These are phyloP conservation scores for Monosporascus sp. DNA, from an alignment of 2,329 filamentous ascomycete genomes.

Conservation along the genomic window DNA sequence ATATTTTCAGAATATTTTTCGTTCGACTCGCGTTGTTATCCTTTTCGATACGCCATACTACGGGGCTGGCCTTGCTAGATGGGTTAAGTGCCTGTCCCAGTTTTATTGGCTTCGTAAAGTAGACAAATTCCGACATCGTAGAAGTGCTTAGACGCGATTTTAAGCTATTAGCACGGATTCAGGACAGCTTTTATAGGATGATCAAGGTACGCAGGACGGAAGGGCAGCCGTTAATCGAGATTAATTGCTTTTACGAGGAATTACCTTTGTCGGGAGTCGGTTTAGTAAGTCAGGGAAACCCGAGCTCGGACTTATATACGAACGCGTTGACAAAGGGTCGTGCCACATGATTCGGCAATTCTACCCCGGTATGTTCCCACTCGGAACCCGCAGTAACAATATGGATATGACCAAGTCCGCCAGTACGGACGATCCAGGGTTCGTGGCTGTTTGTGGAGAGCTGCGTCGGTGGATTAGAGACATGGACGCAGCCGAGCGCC, in stretches of 20 bases:
- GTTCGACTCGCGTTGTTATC: slow-evolving; percentile 23
- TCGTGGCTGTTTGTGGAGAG: slow-evolving; percentile 16
- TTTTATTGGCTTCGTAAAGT: slow-evolving; percentile 22
- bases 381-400: slow-evolving; percentile 23
- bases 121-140: slow-evolving; percentile 16
- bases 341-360: slow-evolving; percentile 23
- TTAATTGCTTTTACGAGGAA: slow-evolving; percentile 24
- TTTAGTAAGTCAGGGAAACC: slow-evolving; percentile 6
- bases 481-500: not conserved
- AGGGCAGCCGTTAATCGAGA: slow-evolving; percentile 15
- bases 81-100: slow-evolving; percentile 21
- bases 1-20: slow-evolving; percentile 19
- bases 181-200: slow-evolving; percentile 25
- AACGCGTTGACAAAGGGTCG: slow-evolving; percentile 13
- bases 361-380: slow-evolving; percentile 25
- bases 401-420: slow-evolving; percentile 21
- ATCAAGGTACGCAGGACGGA: slow-evolving; percentile 14
- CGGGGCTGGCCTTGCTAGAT: slow-evolving; percentile 23
- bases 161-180: slow-evolving; percentile 23
- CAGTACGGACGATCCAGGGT: slow-evolving; percentile 16
- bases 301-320: not conserved
- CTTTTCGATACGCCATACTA: slow-evolving; percentile 33
- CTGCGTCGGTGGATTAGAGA: slow-evolving; percentile 14
- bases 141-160: slow-evolving; percentile 19
- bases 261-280: slow-evolving; percentile 20